Conservation (phyloP, 345 rosid species). For the Draba incana region DNA sequence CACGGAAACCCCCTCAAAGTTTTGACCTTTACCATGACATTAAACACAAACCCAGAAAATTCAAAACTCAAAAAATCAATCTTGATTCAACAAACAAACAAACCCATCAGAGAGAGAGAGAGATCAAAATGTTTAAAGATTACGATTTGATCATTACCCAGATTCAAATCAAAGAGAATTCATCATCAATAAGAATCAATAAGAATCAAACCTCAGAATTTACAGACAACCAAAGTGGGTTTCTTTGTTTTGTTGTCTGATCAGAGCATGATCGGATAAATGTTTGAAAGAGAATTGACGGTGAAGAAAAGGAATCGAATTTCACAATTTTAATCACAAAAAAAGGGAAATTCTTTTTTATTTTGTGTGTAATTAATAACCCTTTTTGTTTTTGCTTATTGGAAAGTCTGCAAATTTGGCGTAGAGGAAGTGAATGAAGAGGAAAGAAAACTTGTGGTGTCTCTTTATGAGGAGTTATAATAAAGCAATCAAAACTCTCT, state of each 20-base stretch:
- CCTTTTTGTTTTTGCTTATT: not conserved
- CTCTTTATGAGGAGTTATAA: conserved; percentile 46
- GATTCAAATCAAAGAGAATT: conserved; percentile 41
- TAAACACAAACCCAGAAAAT: conserved; percentile 33
- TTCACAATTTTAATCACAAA: conserved; percentile 22
- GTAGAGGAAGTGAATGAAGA: conserved; percentile 37
- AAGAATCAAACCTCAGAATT: conserved; percentile 36
- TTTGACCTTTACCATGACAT: conserved; percentile 35
- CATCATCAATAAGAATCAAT: conserved; percentile 49
- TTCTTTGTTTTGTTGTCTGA: conserved; percentile 35
- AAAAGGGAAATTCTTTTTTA: no score
- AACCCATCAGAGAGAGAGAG: conserved; percentile 27
- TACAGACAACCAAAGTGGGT: conserved; percentile 43
- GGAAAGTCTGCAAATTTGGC: conserved; percentile 37
- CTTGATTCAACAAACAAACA: conserved; percentile 17
- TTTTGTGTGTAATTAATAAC: not conserved
- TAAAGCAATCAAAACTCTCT: conserved; percentile 49
- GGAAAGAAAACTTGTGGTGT: conserved; percentile 41
- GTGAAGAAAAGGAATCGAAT: conserved; percentile 27
- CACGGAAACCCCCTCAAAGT: conserved; percentile 33
- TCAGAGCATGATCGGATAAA: conserved; percentile 37
- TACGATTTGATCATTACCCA: conserved; percentile 44
- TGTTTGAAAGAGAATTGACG: conserved; percentile 34
- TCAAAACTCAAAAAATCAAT: no score
- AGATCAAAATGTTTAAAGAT: conserved; percentile 1